Conservation (phyloP, 169 alveolate genomes). For the Haemoproteus tartakovskyi region DNA sequence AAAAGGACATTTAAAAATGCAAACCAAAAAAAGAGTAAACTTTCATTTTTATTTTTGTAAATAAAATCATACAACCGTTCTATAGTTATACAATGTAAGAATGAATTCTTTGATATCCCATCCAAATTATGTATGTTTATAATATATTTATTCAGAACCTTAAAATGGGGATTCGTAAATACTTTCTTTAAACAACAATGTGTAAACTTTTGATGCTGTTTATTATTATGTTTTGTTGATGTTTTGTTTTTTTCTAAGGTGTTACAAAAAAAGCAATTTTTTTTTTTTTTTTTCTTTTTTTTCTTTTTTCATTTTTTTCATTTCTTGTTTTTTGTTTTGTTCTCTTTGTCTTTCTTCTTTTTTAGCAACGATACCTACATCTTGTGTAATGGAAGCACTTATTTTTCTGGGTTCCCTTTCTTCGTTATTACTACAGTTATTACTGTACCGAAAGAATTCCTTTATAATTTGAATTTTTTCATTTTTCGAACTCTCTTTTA, state of each 20-base stretch:
- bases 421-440: too few species aligned
- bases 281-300: not conserved
- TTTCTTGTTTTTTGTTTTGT: not conserved
- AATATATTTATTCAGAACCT: slow-evolving; percentile 43
- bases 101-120: too few species aligned
- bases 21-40: slow-evolving; percentile 45
- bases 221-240: not conserved
- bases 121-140: slow-evolving; percentile 59
- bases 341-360: not conserved
- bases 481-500: too few species aligned
- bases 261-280: slow-evolving; percentile 25
- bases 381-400: too few species aligned
- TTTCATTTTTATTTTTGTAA: slow-evolving; percentile 3
- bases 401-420: too few species aligned
- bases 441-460: too few species aligned
- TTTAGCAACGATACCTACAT: too few species aligned
- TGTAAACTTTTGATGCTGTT: slow-evolving; percentile 30
- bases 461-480: too few species aligned
- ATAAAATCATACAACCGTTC: slow-evolving; percentile 46
- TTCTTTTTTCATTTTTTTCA: not conserved
- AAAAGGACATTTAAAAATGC: slow-evolving; percentile 48
- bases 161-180: slow-evolving; percentile 7
- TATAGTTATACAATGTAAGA: slow-evolving; percentile 42
- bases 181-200: slow-evolving; percentile 29
- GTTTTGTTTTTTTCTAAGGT: slow-evolving; percentile 5